phyloP scores from a whole-genome alignment of 83 land plant genomes.

The Picea abies region DNA sequence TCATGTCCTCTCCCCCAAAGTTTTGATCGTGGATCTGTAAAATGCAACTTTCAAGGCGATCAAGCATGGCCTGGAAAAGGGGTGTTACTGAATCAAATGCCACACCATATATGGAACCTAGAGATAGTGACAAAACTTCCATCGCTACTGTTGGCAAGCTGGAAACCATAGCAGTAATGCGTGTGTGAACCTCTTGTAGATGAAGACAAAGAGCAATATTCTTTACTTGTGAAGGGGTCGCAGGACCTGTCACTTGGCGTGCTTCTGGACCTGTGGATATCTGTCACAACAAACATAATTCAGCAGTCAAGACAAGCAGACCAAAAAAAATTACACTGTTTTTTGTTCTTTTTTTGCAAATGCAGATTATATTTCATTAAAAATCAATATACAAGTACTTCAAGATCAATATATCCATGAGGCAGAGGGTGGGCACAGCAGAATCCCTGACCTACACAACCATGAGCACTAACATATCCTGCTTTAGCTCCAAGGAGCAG shows the following conservation, averaged over 20 bases:
- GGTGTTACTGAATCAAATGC: constrained; percentile 90
- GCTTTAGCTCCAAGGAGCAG: too few species aligned
- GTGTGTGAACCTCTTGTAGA: constrained; percentile 88
- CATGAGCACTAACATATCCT: too few species aligned
- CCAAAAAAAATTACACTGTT: too few species aligned
- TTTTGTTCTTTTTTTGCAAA: too few species aligned
- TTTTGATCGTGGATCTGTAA: constrained; percentile 91
- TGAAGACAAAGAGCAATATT: constrained; percentile 89
- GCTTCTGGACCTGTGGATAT: constrained; percentile 93
- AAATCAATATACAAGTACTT: too few species aligned
- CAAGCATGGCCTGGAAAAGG: constrained; percentile 94
- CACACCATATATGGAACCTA: constrained; percentile 93
- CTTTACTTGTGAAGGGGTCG: constrained; percentile 76
- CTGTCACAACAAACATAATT: constrained; percentile 33
- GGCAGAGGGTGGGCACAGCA: too few species aligned
- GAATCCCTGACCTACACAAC: too few species aligned
- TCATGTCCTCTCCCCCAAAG: constrained; percentile 56
- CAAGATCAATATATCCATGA: too few species aligned
- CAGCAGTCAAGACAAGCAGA: not conserved
- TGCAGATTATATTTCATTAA: too few species aligned
- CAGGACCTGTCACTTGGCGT: constrained; percentile 89
- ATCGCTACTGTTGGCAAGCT: constrained; percentile 71
- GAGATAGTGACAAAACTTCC: constrained; percentile 87
- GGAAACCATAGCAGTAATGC: constrained; percentile 57
- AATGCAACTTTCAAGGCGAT: constrained; percentile 89